A percentile compares a stretch with the other conserved stretches of the same genome.
phyloP scores from a whole-genome alignment of 495 filamentous ascomycete species.

The Cercophora sp. region DNA sequence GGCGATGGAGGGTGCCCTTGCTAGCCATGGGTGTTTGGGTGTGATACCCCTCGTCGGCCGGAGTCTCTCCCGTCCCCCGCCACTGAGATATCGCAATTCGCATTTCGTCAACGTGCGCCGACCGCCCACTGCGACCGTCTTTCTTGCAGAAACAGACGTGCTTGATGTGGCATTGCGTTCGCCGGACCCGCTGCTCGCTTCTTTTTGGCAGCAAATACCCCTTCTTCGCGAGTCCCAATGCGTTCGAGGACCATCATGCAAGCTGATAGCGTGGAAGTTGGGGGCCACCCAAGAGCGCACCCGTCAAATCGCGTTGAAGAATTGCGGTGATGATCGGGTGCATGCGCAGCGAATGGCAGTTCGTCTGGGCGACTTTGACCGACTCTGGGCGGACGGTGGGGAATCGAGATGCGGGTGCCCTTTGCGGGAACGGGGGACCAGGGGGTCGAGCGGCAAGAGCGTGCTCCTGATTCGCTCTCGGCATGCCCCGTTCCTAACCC shows the following conservation, averaged over 20 bases:
- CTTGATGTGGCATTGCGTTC: no score
- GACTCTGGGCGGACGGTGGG: slow-evolving; percentile 3
- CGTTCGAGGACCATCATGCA: slow-evolving; percentile 7
- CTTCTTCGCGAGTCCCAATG: background rate
- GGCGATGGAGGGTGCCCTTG: no score
- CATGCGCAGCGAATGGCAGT: slow-evolving; percentile 13
- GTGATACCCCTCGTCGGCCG: no score
- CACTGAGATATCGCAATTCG: slow-evolving; percentile 7
- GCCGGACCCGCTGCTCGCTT: background rate
- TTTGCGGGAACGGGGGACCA: background rate
- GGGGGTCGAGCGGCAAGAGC: slow-evolving; percentile 21
- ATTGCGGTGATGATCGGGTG: slow-evolving; percentile 13
- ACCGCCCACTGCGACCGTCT: slow-evolving; percentile 4
- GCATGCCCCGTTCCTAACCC: background rate
- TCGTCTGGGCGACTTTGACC: background rate
- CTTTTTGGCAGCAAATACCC: no score
- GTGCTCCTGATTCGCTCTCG: slow-evolving; percentile 15
- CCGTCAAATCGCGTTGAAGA: slow-evolving; percentile 10
- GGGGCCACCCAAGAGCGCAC: slow-evolving; percentile 1
- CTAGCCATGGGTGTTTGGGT: no score
- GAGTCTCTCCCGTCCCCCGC: no score
- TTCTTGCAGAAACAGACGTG: no score
- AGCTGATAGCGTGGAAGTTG: slow-evolving; percentile 1
- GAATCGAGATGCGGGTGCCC: slow-evolving; percentile 5
- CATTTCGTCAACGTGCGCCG: slow-evolving; percentile 7